Conservation (phyloP, 495 filamentous ascomycete genomes). For the Acidomyces sp. region DNA sequence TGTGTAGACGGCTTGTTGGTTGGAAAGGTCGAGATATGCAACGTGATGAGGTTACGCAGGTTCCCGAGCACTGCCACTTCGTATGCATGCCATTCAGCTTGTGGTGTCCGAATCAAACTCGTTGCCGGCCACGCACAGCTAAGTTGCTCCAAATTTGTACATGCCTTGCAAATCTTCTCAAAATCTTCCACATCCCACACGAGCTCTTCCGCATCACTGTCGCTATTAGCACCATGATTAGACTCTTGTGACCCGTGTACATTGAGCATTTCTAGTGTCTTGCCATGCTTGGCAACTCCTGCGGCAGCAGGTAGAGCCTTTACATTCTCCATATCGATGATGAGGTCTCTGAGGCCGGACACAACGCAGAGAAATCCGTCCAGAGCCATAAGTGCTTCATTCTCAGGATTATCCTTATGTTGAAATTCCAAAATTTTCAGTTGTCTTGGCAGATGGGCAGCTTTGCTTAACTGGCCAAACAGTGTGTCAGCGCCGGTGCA, state of each 20-base stretch:
- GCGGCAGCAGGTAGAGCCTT: constrained; percentile 25
- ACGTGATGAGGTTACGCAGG: constrained; percentile 24
- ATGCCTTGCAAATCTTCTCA: constrained; percentile 26
- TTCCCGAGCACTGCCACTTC: constrained; percentile 19
- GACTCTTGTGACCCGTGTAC: constrained; percentile 19
- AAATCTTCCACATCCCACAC: constrained; percentile 25
- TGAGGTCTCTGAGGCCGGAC: constrained; percentile 26
- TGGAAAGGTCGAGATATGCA: constrained; percentile 32
- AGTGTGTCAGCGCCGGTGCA: constrained; percentile 29
- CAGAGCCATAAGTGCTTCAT: constrained; percentile 27
- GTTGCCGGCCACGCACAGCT: constrained; percentile 25
- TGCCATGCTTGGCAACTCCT: constrained; percentile 26
- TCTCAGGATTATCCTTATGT: constrained; percentile 29
- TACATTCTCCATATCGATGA: constrained; percentile 23
- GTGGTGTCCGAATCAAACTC: constrained; percentile 20
- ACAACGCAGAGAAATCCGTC: constrained; percentile 31
- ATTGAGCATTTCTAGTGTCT: constrained; percentile 26
- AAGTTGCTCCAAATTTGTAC: constrained; percentile 26
- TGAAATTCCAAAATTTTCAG: constrained; percentile 26
- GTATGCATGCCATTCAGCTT: constrained; percentile 22
- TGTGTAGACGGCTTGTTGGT: constrained; percentile 25
- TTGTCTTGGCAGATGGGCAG: constrained; percentile 24
- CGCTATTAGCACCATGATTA: constrained; percentile 6
- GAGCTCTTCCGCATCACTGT: constrained; percentile 24
- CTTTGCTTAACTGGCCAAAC: constrained; percentile 29